Evolutionary conservation across 345 rosid species (phyloP).

Genomic region (Excoecaria cochinchinensis): DNA sequence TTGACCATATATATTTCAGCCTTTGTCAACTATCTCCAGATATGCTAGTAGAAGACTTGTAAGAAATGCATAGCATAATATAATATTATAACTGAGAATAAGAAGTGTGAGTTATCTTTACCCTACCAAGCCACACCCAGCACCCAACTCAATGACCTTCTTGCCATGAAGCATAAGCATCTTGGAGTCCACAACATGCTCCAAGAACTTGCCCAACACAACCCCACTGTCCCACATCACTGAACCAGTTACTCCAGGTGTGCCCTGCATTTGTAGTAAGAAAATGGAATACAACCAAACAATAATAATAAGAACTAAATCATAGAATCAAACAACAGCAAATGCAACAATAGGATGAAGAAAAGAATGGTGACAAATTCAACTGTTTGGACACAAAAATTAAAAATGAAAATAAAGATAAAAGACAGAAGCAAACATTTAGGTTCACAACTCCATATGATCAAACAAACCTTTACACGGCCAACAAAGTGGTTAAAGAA

Average conservation of each 20-base stretch:
- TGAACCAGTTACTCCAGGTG: slow-evolving; percentile 86
- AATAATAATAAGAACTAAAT: background rate
- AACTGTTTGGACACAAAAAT: background rate
- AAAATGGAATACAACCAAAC: background rate
- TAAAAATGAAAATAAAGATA: background rate
- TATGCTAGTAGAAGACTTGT: background rate
- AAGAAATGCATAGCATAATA: background rate
- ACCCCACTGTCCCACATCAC: slow-evolving; percentile 97
- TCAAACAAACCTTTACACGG: no score
- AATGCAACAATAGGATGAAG: background rate
- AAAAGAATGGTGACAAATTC: background rate
- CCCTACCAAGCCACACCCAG: slow-evolving; percentile 98
- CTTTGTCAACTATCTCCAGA: background rate
- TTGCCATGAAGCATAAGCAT: slow-evolving; percentile 66
- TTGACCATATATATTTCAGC: background rate
- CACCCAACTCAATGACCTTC: slow-evolving; percentile 81
- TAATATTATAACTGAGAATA: background rate
- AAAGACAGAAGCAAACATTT: background rate
- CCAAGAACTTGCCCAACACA: slow-evolving; percentile 83
- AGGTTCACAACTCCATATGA: no score
- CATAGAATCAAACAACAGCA: background rate
- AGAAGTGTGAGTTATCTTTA: slow-evolving; percentile 24
- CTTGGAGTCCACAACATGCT: slow-evolving; percentile 77
- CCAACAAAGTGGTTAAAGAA: no score
- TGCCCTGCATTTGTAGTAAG: slow-evolving; percentile 34